phyloP scores from a whole-genome alignment of 768 basidiomycete genomes.

The Omphalotus guepiniiformis region DNA sequence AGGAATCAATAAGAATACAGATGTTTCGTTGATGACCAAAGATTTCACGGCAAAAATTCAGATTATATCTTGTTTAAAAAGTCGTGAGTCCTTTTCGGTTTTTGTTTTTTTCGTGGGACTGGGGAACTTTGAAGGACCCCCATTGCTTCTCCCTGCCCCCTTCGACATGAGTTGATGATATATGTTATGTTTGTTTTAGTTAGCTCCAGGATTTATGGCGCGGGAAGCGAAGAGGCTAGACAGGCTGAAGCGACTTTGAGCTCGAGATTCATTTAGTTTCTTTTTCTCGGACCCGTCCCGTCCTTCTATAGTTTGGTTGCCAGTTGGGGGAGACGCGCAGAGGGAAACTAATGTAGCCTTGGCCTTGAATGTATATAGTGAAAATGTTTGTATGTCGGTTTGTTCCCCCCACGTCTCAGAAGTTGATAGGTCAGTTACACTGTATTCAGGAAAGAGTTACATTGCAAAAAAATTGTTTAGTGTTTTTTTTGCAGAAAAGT shows the following conservation, averaged over 20 bases:
- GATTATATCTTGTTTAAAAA: constrained; percentile 49
- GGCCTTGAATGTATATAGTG: too few relatives aligned
- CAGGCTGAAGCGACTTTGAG: constrained; percentile 10
- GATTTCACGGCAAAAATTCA: constrained; percentile 53
- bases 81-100: constrained; percentile 32
- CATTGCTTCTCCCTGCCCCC: neutral
- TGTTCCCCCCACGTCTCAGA: too few relatives aligned
- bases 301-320: too few relatives aligned
- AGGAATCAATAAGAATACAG: constrained; percentile 47
- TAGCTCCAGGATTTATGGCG: constrained; percentile 5
- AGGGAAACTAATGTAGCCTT: too few relatives aligned
- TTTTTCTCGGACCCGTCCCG: too few relatives aligned
- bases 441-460: too few relatives aligned
- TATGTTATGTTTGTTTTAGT: neutral
- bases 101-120: neutral
- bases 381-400: too few relatives aligned
- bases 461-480: too few relatives aligned
- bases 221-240: constrained; percentile 8
- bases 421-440: too few relatives aligned
- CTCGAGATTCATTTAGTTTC: constrained; percentile 6
- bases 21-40: constrained; percentile 46
- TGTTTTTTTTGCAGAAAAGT: too few relatives aligned
- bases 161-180: too few relatives aligned
- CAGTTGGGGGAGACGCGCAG: too few relatives aligned
- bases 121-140: neutral